phyloP scores from a whole-genome alignment of 768 basidiomycete species.

The Lentinula detonsa region DNA sequence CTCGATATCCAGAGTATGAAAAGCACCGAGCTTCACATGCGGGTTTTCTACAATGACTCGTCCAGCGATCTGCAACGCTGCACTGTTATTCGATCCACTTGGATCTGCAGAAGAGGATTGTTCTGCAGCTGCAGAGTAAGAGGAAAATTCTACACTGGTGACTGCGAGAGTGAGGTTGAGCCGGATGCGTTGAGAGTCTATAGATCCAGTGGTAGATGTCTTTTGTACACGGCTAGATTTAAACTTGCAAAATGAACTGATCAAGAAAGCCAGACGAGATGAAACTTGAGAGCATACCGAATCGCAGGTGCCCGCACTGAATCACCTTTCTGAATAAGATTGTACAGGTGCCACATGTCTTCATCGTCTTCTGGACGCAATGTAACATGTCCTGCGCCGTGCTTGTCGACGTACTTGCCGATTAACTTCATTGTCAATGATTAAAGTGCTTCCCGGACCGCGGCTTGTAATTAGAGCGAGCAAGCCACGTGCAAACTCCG shows the following conservation, averaged over 20 bases:
- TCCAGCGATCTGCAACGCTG: slow-evolving; percentile 81
- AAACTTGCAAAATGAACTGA: not conserved
- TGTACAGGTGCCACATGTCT: slow-evolving; percentile 99
- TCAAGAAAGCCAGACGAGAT: not conserved
- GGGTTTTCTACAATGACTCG: slow-evolving; percentile 81
- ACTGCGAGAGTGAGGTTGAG: slow-evolving; percentile 83
- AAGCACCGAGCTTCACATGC: slow-evolving; percentile 88
- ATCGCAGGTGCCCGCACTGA: slow-evolving; percentile 81
- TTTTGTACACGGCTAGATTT: slow-evolving; percentile 73
- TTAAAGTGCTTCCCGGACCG: not conserved
- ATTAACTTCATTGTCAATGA: slow-evolving; percentile 71
- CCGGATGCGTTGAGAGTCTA: slow-evolving; percentile 84
- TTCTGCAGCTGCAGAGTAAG: slow-evolving; percentile 50
- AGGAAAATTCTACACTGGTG: slow-evolving; percentile 73
- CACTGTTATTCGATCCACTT: slow-evolving; percentile 25
- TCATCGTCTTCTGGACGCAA: slow-evolving; percentile 96
- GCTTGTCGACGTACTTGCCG: slow-evolving; percentile 78
- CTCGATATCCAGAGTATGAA: slow-evolving; percentile 92
- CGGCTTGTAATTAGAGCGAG: no score
- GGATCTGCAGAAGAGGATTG: slow-evolving; percentile 20
- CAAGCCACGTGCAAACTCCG: no score
- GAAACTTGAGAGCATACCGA: slow-evolving; percentile 38
- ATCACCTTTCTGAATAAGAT: slow-evolving; percentile 89
- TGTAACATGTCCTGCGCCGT: slow-evolving; percentile 83
- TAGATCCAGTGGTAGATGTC: slow-evolving; percentile 88